A percentile compares a stretch with the other conserved stretches of the same genome.
Evolutionary conservation across 2,329 filamentous ascomycete species (phyloP).

Genomic region (Amesomyces nigricolor): DNA sequence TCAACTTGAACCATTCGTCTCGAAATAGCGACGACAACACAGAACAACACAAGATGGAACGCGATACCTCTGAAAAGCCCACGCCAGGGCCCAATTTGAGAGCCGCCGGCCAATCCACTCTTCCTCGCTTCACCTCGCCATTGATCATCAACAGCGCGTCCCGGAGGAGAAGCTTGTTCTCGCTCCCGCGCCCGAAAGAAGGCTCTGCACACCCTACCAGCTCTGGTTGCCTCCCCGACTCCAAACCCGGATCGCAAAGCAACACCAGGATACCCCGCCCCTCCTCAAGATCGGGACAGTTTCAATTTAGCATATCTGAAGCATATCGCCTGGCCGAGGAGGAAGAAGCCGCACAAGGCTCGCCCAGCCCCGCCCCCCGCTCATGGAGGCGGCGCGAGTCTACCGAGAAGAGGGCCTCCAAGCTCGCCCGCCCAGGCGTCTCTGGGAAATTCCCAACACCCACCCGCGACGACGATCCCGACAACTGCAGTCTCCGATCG

Average conservation of each 20-base stretch:
- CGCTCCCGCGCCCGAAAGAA: constrained; percentile 24
- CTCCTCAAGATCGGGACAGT: constrained; percentile 12
- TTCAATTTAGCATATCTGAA: constrained; percentile 37
- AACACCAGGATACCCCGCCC: constrained; percentile 30
- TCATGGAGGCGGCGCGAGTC: constrained; percentile 36
- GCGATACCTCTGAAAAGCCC: constrained; percentile 19
- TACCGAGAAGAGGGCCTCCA: constrained; percentile 27
- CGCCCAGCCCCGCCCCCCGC: constrained; percentile 48
- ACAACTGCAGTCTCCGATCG: constrained; percentile 14
- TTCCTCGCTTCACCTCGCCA: constrained; percentile 25
- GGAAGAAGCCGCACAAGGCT: constrained; percentile 38
- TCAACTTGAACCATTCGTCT: neutral
- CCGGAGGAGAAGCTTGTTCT: constrained; percentile 38
- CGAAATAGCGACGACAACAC: neutral
- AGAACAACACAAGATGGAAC: constrained; percentile 24
- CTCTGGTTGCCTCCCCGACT: constrained; percentile 24
- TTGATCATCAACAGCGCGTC: constrained; percentile 37
- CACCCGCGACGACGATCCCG: constrained; percentile 16
- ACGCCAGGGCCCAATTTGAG: constrained; percentile 9
- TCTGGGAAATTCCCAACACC: constrained; percentile 3
- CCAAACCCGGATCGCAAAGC: constrained; percentile 17
- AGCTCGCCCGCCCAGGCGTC: neutral
- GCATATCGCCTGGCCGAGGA: constrained; percentile 36
- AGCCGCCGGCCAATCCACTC: constrained; percentile 22
- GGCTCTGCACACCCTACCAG: constrained; percentile 24